Base-by-base conservation (phyloP, 495 filamentous ascomycete genomes). In the Penicillium atrosanguineum region DNA sequence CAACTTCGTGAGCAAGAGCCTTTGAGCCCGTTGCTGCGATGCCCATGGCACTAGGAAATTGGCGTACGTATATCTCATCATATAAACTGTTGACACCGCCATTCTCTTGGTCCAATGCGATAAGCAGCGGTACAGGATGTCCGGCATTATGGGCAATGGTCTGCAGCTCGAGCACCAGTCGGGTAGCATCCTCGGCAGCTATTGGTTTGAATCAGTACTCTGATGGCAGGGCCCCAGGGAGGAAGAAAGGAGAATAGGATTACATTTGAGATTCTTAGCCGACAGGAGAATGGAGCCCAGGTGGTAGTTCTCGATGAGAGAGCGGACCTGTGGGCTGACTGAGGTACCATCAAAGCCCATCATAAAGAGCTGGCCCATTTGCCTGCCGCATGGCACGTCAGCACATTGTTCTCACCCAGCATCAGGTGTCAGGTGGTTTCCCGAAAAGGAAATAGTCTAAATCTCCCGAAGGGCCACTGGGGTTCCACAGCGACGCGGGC, bases 341-440 rank as follows among this genome's bases (percentile, higher is more conserved):
- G 88, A 81, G 42, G 90, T 92, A 52, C 90, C 90, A 79, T 96
- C 90, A 76, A 91, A 96, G 67, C 90, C 91, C 89, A 95, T 93
- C 80, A 95, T 93, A 72, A 95, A 86, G 71, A 95, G 83, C 79
- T 95, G 90, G 50, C 91, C 91, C 79, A 92, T 88, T 63, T 77
- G 74, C 66, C 75, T 78, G 55, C 40, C 48, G 52, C 26, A 50
- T 59, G 55, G 36, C 54, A 40, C 28, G 57, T 61, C 53, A 63
- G 63, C 61, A 65, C 31, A 34, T 34, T 60, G 52, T 23, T 41
- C 38, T n/a, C 25, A 45, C 26, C 48, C 38, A 78, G 83, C 31
- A 77, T 63, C 54, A 52, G 56, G 38, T 38, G 47, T 46, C 50
- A 49, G 37, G 2, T 23, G n/a, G 31, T 46, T 59, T 44, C 51